Evolutionary conservation across 1,284 basidiomycete species (phyloP), one percentile per base, ranked within the genome.

Genomic region (Cutaneotrichosporon spelunceum): DNA sequence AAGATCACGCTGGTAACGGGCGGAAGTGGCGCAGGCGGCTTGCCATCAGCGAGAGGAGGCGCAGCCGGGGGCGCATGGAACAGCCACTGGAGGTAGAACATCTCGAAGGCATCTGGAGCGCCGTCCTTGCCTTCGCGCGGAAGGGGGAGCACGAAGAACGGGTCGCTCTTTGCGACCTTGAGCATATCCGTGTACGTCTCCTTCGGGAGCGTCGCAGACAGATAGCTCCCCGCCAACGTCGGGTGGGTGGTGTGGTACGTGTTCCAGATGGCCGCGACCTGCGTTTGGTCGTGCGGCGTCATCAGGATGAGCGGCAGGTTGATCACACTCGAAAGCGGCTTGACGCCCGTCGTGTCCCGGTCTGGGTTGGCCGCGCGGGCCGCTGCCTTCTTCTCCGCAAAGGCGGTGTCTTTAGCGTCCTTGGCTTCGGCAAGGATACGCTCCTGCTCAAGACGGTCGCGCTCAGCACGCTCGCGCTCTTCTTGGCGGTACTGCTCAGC

Each of bases 31-130:
- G 26, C 52, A 7, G 48, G 5, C 27, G 36, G 36, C 24, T 48
- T 33, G 2, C 47, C 47, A 21, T 58, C 56, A 19, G 62, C 45
- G 5, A 50, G 42, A 69, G 45, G 71, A 49, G 52, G 86, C 1
- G 64, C 56, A 11, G 81, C 80, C 2, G 88, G 88, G 1, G 84
- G 75, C 4, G 84, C 83, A 73, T 93, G 88, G 74, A 90, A 88
- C 60, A 82, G 82, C 91, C 92, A 94, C 75, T 94, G 88, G 62
- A 95, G 81, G 72, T 88, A 89, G 79, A 88, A 91, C 80, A 95
- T 94, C 74, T 95, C 93, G 72, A 89, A 87, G 8, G 88, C 78
- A 21, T 69, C 72, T 59, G 80, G 78, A 23, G 70, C 70, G 45
- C 72, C 73, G 49, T 77, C 78, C 19, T 63, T 67, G 26, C 66